phyloP scores from a whole-genome alignment of 2,329 filamentous ascomycete species.

The Aspergillus thermomutatus region DNA sequence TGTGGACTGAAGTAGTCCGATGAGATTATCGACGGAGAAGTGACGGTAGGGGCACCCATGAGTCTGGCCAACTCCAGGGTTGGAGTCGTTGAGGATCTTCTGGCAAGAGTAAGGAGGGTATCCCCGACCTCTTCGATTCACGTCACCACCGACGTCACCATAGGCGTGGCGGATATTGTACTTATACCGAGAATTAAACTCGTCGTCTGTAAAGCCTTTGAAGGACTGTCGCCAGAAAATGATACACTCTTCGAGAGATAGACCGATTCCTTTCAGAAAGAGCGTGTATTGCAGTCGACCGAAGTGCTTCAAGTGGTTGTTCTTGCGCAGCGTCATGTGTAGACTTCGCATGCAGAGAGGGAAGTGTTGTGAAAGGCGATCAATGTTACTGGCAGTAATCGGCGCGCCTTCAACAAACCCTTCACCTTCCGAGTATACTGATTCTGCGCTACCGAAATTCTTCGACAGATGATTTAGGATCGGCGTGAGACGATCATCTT shows the following conservation, averaged over 20 bases:
- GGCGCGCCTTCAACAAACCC: constrained; percentile 65
- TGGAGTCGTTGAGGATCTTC: constrained; percentile 86
- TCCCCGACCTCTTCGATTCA: constrained; percentile 78
- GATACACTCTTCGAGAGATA: constrained; percentile 87
- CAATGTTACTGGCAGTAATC: constrained; percentile 75
- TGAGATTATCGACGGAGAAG: constrained; percentile 83
- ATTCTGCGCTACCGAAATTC: constrained; percentile 90
- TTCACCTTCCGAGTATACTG: constrained; percentile 67
- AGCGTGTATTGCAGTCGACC: constrained; percentile 92
- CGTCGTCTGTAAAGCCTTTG: constrained; percentile 83
- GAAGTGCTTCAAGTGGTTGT: constrained; percentile 88
- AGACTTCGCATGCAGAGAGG: constrained; percentile 93
- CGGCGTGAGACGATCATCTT: constrained; percentile 84
- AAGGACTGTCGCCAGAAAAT: constrained; percentile 88
- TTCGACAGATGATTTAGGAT: constrained; percentile 83
- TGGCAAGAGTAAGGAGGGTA: constrained; percentile 93
- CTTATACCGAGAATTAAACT: constrained; percentile 94
- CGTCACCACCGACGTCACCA: constrained; percentile 90
- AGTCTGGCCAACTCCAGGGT: constrained; percentile 79
- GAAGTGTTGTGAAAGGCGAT: constrained; percentile 75
- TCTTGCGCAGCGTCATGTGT: constrained; percentile 79
- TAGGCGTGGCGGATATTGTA: constrained; percentile 97
- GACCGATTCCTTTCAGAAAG: constrained; percentile 92
- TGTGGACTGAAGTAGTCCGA: constrained; percentile 68
- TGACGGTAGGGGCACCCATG: constrained; percentile 98